Evolutionary conservation across 768 basidiomycete species (phyloP).

Genomic region (Crassisporium funariophilum): DNA sequence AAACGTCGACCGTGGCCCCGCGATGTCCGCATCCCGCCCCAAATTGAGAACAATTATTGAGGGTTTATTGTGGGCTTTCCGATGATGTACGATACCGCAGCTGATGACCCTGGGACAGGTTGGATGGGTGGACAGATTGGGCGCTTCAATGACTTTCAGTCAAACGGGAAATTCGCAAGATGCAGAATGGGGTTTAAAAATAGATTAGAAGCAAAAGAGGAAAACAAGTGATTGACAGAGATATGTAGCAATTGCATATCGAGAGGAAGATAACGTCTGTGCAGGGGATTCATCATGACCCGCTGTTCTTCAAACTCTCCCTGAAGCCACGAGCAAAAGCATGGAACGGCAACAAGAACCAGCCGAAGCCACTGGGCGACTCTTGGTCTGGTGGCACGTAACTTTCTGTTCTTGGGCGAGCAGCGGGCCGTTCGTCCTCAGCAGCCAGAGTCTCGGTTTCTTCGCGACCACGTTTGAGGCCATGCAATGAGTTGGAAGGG

Average conservation of each 20-base stretch:
- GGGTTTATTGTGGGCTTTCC: slow-evolving; percentile 1
- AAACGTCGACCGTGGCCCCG: background rate
- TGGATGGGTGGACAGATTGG: too few species aligned
- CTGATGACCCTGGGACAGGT: slow-evolving; percentile 3
- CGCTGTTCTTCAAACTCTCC: slow-evolving; percentile 52
- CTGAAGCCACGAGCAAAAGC: slow-evolving; percentile 70
- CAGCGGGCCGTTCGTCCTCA: slow-evolving; percentile 45
- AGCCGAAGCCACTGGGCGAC: slow-evolving; percentile 50
- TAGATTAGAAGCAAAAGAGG: slow-evolving; percentile 8
- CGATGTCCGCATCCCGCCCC: slow-evolving; percentile 3
- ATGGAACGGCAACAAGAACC: slow-evolving; percentile 64
- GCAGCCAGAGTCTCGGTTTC: slow-evolving; percentile 26
- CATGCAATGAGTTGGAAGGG: slow-evolving; percentile 18
- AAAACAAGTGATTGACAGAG: slow-evolving; percentile 9
- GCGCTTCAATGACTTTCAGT: too few species aligned
- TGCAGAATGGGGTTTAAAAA: slow-evolving; percentile 1
- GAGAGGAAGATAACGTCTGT: background rate
- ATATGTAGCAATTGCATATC: slow-evolving; percentile 5
- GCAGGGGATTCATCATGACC: slow-evolving; percentile 13
- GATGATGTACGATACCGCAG: background rate
- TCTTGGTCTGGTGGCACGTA: slow-evolving; percentile 47
- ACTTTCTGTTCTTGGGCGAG: slow-evolving; percentile 53
- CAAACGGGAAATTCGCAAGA: too few species aligned
- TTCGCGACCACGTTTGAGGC: slow-evolving; percentile 54
- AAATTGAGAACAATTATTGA: background rate